Conservation (phyloP, 192 early-diverging fungal genomes). For the Mortierella claussenii region DNA sequence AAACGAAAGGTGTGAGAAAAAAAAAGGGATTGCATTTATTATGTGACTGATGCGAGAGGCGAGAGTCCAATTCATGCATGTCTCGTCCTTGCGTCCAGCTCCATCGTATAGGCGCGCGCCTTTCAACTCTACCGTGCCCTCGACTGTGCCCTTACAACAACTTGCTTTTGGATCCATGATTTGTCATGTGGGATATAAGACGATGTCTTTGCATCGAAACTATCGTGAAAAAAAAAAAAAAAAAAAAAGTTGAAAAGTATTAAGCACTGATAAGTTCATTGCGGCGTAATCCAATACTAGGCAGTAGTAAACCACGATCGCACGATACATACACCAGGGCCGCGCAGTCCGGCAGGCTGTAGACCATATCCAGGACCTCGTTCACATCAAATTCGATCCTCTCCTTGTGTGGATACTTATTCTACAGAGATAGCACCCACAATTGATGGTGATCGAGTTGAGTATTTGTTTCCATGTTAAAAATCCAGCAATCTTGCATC, state of each 20-base stretch:
- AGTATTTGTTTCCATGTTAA: too few species aligned
- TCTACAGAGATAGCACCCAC: constrained; percentile 29
- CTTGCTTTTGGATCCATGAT: constrained; percentile 52
- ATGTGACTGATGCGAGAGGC: not conserved
- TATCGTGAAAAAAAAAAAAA: not conserved
- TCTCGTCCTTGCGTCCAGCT: not conserved
- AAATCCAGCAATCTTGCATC: not conserved
- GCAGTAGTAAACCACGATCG: too few species aligned
- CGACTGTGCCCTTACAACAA: constrained; percentile 38
- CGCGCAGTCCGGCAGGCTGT: constrained; percentile 49
- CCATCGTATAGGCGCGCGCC: too few species aligned
- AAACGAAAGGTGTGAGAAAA: not conserved
- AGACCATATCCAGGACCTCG: constrained; percentile 51
- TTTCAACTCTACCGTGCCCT: constrained; percentile 36
- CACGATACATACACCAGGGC: constrained; percentile 39
- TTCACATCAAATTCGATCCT: constrained; percentile 52
- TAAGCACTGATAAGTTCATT: too few species aligned
- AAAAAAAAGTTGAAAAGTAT: too few species aligned
- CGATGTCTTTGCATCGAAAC: constrained; percentile 31
- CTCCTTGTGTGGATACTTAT: constrained; percentile 46
- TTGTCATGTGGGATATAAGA: constrained; percentile 51
- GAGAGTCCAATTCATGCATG: not conserved
- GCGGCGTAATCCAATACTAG: too few species aligned
- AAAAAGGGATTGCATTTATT: not conserved
- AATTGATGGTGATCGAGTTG: too few species aligned